Base-by-base conservation (phyloP, 2,329 filamentous ascomycete genomes). In the Epichloe typhina region DNA sequence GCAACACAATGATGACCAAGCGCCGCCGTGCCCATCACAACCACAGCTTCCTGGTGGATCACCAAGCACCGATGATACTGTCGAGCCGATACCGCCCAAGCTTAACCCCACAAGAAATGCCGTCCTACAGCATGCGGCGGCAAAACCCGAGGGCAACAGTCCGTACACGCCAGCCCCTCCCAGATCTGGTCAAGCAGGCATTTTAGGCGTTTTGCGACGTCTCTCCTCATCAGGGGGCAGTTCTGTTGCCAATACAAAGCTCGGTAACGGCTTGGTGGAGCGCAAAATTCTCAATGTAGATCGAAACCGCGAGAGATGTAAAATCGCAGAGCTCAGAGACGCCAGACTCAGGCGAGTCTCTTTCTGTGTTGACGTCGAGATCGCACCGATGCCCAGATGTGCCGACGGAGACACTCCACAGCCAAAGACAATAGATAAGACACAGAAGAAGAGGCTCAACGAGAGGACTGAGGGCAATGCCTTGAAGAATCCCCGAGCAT, bases 301-400 rank as follows among this genome's bases (percentile, higher is more conserved):
- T 63, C 80, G 72, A 8, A 77, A 84, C 57, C 80, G 93, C 41
- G 83, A 91, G 61, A 75, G 93, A 56, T 95, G 88, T 64, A 76
- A 80, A 23, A 80, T 97, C 33, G 72, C 79, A 4, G 90, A 95
- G 57, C 72, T 98, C 45, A 83, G 89, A 57, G 80, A 84, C 60
- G 79, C 80, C 46, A 95, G 93, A 64, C 68, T 98, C 53, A 80
- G 88, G 50, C 81, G 89, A 49, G 93, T 98, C 0, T 86, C 91
- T 0, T 98, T 98, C 62, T 95, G 88, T 59, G 93, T 98, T 3
- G 93, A 98, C 62, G 90, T 98, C 4, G 93, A 98, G 66, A 95
- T 98, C 61, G 91, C 91, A 3, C 88, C 89, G 0, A 82, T 88
- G 62, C 88, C 90, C 23, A 83, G 80, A 58, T 93, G 94, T 58